Evolutionary conservation across 495 filamentous ascomycete species (phyloP).

Genomic region (Podospora anserina): DNA sequence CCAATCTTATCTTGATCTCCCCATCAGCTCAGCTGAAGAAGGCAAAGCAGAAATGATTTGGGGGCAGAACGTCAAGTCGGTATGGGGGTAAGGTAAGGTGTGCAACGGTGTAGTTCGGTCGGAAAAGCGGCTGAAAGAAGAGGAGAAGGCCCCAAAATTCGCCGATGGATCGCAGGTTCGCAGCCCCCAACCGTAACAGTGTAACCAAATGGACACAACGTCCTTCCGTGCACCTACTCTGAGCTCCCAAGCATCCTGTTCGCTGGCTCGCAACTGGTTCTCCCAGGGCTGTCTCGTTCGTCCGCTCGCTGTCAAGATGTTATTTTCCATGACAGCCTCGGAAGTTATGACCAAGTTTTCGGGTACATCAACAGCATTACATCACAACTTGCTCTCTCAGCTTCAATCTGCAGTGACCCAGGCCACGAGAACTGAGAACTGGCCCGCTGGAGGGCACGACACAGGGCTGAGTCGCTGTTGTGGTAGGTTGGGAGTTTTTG

Average conservation of each 20-base stretch:
- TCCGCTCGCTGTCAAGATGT: background rate
- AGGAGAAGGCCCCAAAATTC: background rate
- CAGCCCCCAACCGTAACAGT: background rate
- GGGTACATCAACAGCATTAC: background rate
- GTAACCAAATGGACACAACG: background rate
- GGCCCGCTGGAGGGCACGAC: background rate
- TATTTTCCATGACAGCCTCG: background rate
- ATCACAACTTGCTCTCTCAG: background rate
- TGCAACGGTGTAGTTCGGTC: background rate
- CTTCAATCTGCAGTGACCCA: no score
- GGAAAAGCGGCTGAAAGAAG: background rate
- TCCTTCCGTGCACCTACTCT: background rate
- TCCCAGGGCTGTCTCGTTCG: background rate
- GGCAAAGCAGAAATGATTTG: background rate
- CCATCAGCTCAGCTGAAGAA: background rate
- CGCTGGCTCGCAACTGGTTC: background rate
- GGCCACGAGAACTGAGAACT: background rate
- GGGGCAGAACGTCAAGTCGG: background rate
- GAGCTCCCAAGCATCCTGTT: background rate
- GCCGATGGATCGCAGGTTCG: background rate
- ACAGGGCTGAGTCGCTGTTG: background rate
- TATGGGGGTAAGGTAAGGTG: background rate
- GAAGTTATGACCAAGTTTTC: background rate
- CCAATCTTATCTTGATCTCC: background rate
- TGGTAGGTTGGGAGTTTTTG: background rate